Evolutionary conservation across 495 filamentous ascomycete species (phyloP), one percentile per base, ranked within the genome.

Genomic region (Penicillium pancosmium): DNA sequence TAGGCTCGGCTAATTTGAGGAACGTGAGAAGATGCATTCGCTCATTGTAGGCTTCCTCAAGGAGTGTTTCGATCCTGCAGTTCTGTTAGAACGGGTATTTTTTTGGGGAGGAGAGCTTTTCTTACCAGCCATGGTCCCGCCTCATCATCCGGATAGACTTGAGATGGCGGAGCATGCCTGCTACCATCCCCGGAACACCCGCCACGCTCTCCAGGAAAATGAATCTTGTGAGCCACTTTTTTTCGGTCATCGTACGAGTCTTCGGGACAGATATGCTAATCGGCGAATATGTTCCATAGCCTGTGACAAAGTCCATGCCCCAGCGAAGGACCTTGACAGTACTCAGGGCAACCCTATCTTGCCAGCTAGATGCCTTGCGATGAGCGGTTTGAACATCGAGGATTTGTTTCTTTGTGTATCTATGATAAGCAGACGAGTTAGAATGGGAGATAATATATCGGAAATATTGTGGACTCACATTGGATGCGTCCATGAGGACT

Each of bases 151-250:
- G 80, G 54, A 98, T 75, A 60, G 86, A 91, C 65, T 89, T 84
- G 8, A 98, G 77, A 74, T 98, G 94, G 12, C 94, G 80, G 12
- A 98, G 76, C 88, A 96, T 96, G 11, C 93, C 94, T 0, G 87
- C 94, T 5, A 98, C 95, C 92, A 98, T 98, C 0, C 95, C 95
- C 0, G 95, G 95, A 0, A 98, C 94, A 16, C 88, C 94, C 11
- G 94, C 94, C 34, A 98, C 90, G 52, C 88, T 92, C 73, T 98
- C 94, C 52, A 98, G 82, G 74, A 98, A 98, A 59, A 98, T 81
- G 63, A 96, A 90, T 18, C 94, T 82, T 10, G 89, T 82, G 38
- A 97, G 74, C 89, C 89, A 93, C 62, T 92, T 90, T 16, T 83
- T 68, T 66, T 90, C 87, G 0, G 74, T 88, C 90, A 93, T 92